phyloP scores from a whole-genome alignment of 2,329 filamentous ascomycete genomes.

The Trichothecium roseum region DNA sequence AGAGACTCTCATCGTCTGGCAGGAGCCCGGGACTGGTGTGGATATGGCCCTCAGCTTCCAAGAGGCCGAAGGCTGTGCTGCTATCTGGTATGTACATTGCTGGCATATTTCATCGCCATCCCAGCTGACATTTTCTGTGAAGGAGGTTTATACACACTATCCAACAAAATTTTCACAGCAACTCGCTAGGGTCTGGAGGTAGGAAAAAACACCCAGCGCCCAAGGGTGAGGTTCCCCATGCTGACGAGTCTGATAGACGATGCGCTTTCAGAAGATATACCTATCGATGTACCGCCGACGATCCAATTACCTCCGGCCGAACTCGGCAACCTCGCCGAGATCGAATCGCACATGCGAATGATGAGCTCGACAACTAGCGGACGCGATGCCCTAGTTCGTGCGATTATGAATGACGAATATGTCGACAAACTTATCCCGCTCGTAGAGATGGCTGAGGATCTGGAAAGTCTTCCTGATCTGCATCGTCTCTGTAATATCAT shows the following conservation, averaged over 20 bases:
- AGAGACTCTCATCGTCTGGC: conserved; percentile 99
- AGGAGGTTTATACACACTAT: conserved; percentile 89
- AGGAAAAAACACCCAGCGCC: background rate
- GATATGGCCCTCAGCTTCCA: conserved; percentile 99
- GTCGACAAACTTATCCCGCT: conserved; percentile 78
- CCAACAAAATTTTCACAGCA: conserved; percentile 60
- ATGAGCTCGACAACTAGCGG: conserved; percentile 66
- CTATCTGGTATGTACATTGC: conserved; percentile 64
- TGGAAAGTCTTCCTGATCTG: conserved; percentile 77
- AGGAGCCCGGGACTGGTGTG: conserved; percentile 68
- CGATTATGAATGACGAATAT: conserved; percentile 76
- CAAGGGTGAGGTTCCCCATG: background rate
- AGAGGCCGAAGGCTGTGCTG: conserved; percentile 85
- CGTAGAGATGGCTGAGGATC: conserved; percentile 80
- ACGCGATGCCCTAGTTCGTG: conserved; percentile 79
- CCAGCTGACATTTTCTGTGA: conserved; percentile 12
- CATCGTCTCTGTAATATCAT: conserved; percentile 95
- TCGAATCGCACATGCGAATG: conserved; percentile 74
- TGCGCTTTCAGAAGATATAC: conserved; percentile 73
- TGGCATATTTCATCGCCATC: background rate
- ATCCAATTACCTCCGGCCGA: conserved; percentile 71
- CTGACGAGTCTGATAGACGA: conserved; percentile 50
- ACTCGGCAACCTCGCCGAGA: conserved; percentile 71
- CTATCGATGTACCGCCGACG: conserved; percentile 60
- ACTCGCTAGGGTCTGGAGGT: conserved; percentile 48